Evolutionary conservation across 768 basidiomycete species (phyloP).

Genomic region (Floccularia luteovirens): DNA sequence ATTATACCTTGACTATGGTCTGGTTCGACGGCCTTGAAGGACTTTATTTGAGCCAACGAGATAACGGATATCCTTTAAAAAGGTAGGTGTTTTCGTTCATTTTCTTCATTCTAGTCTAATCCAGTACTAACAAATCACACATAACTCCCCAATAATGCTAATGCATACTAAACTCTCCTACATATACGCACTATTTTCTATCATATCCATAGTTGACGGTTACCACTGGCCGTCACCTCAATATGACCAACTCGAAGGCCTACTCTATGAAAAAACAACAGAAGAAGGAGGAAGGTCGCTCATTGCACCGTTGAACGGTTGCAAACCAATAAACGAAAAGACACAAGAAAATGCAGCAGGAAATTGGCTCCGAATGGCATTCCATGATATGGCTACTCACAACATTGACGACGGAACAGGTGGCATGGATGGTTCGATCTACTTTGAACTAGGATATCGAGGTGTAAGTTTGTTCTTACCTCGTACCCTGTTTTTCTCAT

Average conservation of each 20-base stretch:
- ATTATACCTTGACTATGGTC: too few species aligned
- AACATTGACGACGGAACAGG: slow-evolving; percentile 36
- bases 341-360: slow-evolving; percentile 21
- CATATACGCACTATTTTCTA: not conserved
- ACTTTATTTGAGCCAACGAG: too few species aligned
- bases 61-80: too few species aligned
- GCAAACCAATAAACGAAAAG: slow-evolving; percentile 23
- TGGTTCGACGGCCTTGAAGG: too few species aligned
- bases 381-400: slow-evolving; percentile 43
- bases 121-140: too few species aligned
- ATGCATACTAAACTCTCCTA: not conserved
- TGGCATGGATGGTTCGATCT: slow-evolving; percentile 42
- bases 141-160: too few species aligned
- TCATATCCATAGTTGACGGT: slow-evolving; percentile 8
- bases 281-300: slow-evolving; percentile 19
- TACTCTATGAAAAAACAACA: slow-evolving; percentile 23
- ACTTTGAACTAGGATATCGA: slow-evolving; percentile 33
- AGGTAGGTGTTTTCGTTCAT: too few species aligned
- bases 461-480: slow-evolving; percentile 22
- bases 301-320: slow-evolving; percentile 14
- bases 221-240: slow-evolving; percentile 28
- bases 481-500: not conserved
- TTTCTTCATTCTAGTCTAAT: too few species aligned
- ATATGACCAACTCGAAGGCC: slow-evolving; percentile 24
- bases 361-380: slow-evolving; percentile 32